A percentile compares a stretch with the other conserved stretches of the same genome.
Conservation (phyloP, 2,329 filamentous ascomycete species). For the Fusarium vanettenii region DNA sequence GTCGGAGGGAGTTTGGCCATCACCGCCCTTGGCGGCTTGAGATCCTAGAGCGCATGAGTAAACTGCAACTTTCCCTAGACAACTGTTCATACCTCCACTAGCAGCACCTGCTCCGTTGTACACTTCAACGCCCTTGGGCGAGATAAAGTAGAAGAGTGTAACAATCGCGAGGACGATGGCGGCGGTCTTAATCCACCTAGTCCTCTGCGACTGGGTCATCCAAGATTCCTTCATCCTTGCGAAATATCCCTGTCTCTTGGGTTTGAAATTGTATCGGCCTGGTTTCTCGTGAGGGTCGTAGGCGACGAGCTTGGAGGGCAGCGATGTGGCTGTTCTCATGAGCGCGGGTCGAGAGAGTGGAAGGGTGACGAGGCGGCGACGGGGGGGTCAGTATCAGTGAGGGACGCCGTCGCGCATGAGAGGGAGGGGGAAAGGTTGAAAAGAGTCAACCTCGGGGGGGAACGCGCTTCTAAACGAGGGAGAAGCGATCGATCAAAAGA, state of each 20-base stretch:
- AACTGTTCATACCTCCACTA: constrained; percentile 17
- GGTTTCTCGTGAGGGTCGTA: constrained; percentile 75
- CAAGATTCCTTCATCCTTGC: constrained; percentile 67
- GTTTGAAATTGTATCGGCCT: constrained; percentile 66
- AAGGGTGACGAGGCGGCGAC: constrained; percentile 24
- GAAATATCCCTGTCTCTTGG: constrained; percentile 60
- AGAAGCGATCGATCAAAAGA: constrained; percentile 13
- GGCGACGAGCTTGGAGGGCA: constrained; percentile 69
- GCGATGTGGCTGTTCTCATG: constrained; percentile 74
- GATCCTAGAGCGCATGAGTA: constrained; percentile 37
- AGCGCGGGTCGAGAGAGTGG: constrained; percentile 40
- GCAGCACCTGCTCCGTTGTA: constrained; percentile 54
- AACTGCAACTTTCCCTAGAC: background rate
- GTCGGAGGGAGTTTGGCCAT: constrained; percentile 68
- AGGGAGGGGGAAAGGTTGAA: background rate
- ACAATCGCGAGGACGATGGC: constrained; percentile 70
- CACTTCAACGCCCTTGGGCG: constrained; percentile 67
- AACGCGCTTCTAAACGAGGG: constrained; percentile 6
- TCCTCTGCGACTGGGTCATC: constrained; percentile 73
- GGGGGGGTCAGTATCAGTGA: constrained; percentile 33
- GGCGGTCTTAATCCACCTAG: constrained; percentile 74
- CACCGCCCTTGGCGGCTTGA: constrained; percentile 37
- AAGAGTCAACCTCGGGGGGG: constrained; percentile 11
- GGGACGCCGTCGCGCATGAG: constrained; percentile 43
- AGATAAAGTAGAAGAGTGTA: constrained; percentile 72